These are phyloP conservation scores for Ceratocystis colombiana DNA, from an alignment of 2,329 filamentous ascomycete genomes.

Conservation along the genomic window DNA sequence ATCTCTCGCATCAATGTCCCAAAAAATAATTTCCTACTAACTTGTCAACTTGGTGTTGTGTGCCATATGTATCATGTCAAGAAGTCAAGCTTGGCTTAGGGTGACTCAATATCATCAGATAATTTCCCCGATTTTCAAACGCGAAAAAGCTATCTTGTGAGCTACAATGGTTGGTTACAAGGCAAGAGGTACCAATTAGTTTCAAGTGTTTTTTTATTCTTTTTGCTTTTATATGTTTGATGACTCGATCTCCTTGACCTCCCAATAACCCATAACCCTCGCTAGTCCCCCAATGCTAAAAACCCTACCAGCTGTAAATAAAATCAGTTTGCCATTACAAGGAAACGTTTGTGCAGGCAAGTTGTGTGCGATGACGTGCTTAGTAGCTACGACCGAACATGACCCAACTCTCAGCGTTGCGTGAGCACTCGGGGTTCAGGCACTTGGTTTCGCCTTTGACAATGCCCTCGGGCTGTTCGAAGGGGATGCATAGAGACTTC, in stretches of 20 bases:
- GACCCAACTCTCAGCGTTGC: conserved; percentile 72
- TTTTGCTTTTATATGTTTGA: conserved; percentile 9
- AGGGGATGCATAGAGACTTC: conserved; percentile 63
- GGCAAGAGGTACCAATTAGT: conserved; percentile 10
- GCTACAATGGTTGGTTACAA: not conserved
- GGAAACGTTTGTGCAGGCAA: no score
- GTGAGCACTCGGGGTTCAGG: conserved; percentile 74
- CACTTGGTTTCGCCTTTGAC: conserved; percentile 79
- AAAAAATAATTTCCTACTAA: conserved; percentile 12
- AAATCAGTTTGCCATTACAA: not conserved
- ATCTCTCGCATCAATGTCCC: conserved; percentile 18
- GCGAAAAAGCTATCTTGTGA: not conserved
- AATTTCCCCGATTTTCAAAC: not conserved
- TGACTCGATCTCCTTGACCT: not conserved
- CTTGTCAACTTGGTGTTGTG: not conserved
- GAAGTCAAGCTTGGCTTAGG: not conserved
- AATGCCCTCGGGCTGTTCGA: conserved; percentile 75
- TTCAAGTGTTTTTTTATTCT: conserved; percentile 18
- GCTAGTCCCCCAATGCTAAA: conserved; percentile 11
- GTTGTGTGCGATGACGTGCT: conserved; percentile 2
- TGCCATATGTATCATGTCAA: not conserved
- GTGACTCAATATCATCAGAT: not conserved
- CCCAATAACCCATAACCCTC: conserved; percentile 1
- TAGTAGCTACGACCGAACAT: conserved; percentile 77
- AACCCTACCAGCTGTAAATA: conserved; percentile 10